Base-by-base conservation (phyloP, 306 rosid species). In the Prinsepia uniflora region DNA sequence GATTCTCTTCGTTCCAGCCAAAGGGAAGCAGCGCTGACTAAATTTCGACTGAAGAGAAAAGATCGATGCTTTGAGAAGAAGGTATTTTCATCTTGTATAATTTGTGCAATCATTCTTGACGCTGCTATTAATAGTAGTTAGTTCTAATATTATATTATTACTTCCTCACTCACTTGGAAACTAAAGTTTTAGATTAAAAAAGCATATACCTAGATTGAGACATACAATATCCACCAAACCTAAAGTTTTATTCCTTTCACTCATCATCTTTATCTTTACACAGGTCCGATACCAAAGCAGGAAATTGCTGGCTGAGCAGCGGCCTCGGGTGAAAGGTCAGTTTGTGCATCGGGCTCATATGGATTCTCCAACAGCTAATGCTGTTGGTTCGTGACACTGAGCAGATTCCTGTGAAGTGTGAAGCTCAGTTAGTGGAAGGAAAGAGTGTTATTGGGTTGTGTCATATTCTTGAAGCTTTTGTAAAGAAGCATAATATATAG, bases 11-110 rank as follows among this genome's bases (percentile, higher is more conserved):
- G 65, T 50, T 61, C 76, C 24, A 85, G 80, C 77, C 90, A 75
- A 64, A 91, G 96, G 75, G 87, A 92, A 86, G 96, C 91, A 41
- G 92, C 91, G 57, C 82, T 89, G 65, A 72, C 77, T 14, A 92
- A 85, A 83, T 89, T 85, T 77, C 75, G 87, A 24, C 71, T 87
- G 81, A 89, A 92, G 79, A 78, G 92, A 53, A 89, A 85, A 73
- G 90, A 86, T 74, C 74, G 94, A 76, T 85, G 88, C 85, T 92
- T 30, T 59, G 81, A 68, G 75, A 92, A 87, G 78, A 92, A 92
- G 96, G 97, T 92, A 82, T 50, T n/a, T 0, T 42, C 54, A 42
- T 42, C 54, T 8, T 55, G 43, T 55, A 13, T 70, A 70, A 41
- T 17, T 43, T 6, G 1, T 20, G 52, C 12, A 19, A 40, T 19